Conservation (phyloP, 441 rosid species). For the Lagerstroemia fauriei region DNA sequence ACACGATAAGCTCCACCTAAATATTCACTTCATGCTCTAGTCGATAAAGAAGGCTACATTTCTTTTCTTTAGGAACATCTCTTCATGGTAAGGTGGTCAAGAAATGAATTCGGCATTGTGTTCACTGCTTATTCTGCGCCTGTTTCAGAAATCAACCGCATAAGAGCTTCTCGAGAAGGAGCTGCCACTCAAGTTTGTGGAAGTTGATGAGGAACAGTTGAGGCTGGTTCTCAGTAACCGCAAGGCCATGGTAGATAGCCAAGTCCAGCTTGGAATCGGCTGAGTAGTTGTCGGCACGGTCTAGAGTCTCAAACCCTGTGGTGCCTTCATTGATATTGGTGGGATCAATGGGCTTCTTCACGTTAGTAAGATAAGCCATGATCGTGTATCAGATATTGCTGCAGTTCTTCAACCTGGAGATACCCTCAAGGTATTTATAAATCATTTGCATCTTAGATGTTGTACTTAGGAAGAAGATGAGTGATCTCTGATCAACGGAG, state of each 20-base stretch:
- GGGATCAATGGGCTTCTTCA: conserved; percentile 96
- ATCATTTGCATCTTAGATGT: not conserved
- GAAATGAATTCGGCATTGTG: not conserved
- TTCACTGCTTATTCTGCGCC: not conserved
- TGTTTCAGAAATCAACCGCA: conserved; percentile 65
- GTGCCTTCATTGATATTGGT: conserved; percentile 96
- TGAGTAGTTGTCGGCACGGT: conserved; percentile 86
- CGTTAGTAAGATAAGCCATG: conserved; percentile 93
- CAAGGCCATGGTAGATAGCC: conserved; percentile 97
- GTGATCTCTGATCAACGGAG: not conserved
- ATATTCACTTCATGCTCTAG: not conserved
- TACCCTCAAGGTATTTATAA: conserved; percentile 60
- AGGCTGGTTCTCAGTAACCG: conserved; percentile 93
- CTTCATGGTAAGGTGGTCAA: not conserved
- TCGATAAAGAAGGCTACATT: not conserved
- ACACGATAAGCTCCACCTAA: not conserved
- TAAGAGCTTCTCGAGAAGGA: conserved; percentile 87
- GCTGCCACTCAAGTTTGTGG: conserved; percentile 85
- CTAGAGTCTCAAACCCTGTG: conserved; percentile 94
- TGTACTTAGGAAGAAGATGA: not conserved
- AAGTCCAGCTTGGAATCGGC: conserved; percentile 93
- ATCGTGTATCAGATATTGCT: conserved; percentile 84
- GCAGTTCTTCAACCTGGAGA: conserved; percentile 99
- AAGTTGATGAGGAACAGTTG: conserved; percentile 88
- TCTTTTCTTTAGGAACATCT: not conserved